Conservation (phyloP, 352 stramenopile species). For the Globisporangium megalacanthum region DNA sequence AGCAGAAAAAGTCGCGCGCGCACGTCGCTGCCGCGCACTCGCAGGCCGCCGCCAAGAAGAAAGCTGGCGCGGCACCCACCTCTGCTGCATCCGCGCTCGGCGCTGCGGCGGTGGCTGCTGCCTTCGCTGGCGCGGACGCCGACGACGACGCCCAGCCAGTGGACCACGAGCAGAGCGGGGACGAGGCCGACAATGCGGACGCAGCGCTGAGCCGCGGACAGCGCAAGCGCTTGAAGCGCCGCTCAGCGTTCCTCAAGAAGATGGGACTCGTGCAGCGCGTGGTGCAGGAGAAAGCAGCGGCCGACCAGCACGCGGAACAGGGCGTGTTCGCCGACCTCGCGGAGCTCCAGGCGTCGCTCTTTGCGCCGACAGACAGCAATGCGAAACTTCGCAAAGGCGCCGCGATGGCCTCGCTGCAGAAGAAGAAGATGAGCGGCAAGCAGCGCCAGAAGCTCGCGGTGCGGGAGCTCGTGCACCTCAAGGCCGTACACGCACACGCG, state of each 20-base stretch:
- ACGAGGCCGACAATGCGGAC: slow-evolving; percentile 24
- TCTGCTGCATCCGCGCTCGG: slow-evolving; percentile 20
- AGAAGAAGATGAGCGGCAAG: slow-evolving; percentile 68
- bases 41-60: slow-evolving; percentile 15
- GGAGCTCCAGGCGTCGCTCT: slow-evolving; percentile 67
- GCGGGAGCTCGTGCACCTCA: slow-evolving; percentile 75
- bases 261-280: slow-evolving; percentile 80
- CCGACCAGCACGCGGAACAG: slow-evolving; percentile 37
- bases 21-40: slow-evolving; percentile 50
- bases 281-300: slow-evolving; percentile 39
- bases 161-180: slow-evolving; percentile 28
- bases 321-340: slow-evolving; percentile 70
- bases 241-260: slow-evolving; percentile 78
- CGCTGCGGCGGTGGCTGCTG: slow-evolving; percentile 54
- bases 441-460: slow-evolving; percentile 83
- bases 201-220: slow-evolving; percentile 66
- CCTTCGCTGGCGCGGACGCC: slow-evolving; percentile 44
- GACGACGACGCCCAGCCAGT: slow-evolving; percentile 19
- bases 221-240: slow-evolving; percentile 80
- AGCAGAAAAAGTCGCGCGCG: slow-evolving; percentile 45
- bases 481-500: slow-evolving; percentile 77
- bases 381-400: slow-evolving; percentile 15
- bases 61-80: background rate
- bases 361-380: slow-evolving; percentile 28
- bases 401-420: slow-evolving; percentile 21